Base-by-base conservation (phyloP, 2,329 filamentous ascomycete species). In the Talaromyces rugulosus region DNA sequence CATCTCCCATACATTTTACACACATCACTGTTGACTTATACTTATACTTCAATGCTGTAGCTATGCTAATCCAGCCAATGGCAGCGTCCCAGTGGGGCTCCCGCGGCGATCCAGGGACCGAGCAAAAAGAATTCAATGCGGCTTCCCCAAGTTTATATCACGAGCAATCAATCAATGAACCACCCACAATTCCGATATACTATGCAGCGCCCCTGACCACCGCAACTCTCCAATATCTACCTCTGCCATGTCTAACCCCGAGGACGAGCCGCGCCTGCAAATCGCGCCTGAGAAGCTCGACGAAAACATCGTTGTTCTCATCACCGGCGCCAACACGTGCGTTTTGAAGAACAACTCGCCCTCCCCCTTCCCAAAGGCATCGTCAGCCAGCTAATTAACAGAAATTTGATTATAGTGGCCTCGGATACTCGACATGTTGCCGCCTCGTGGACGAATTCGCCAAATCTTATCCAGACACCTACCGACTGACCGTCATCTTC, bases 401-500 rank as follows among this genome's bases (percentile, higher is more conserved):
- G 23, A 23, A 9, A 27, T 33, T 42, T 58, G 59, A 64, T 53
- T 50, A 28, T 75, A 97, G 94, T 73, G 94, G 94, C 64, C 87
- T 97, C 52, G 94, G 94, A 52, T 89, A 94, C 69, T 88, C 89
- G 60, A 92, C 91, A 67, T 90, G 90, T 73, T 87, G 90, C 71
- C 90, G 92, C 64, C 83, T 96, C 61, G 94, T 96, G 68, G 91
- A 96, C 79, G 91, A 96, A 70, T 97, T 96, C 80, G 86, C 96
- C 63, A 79, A 82, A 63, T 85, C 86, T 12, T 87, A 86, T 40
- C 85, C 89, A 33, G 80, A 86, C 56, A 81, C 82, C 33, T 84
- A 90, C 62, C 86, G 89, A 70, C 85, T 98, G 52, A 85, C 91
- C 67, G 82, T 97, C 60, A 86, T 97, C 65, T 87, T 91, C 66